Conservation (phyloP, 371 early-diverging fungal genomes). For the Circinella minor region DNA sequence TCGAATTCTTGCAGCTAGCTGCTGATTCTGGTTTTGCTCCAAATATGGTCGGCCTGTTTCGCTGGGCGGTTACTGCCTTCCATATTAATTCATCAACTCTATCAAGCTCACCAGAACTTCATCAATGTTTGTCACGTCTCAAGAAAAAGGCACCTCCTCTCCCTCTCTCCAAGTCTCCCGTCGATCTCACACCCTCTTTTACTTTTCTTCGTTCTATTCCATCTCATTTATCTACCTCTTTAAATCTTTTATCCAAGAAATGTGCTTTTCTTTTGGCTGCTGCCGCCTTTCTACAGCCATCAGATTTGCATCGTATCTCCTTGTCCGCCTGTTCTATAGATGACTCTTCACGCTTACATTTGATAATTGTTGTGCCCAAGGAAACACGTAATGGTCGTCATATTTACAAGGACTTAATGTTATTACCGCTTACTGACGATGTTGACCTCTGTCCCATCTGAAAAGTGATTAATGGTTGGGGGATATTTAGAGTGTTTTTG, state of each 20-base stretch:
- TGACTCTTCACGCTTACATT: neutral
- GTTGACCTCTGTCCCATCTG: neutral
- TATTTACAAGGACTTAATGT: neutral
- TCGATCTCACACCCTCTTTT: conserved; percentile 6
- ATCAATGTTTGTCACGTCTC: neutral
- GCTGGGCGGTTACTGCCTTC: conserved; percentile 3
- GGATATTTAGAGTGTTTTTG: no score
- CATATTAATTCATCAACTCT: neutral
- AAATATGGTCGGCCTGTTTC: neutral
- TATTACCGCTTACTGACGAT: neutral
- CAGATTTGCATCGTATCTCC: conserved; percentile 6
- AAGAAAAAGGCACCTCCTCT: conserved; percentile 2
- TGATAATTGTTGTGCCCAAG: conserved; percentile 57
- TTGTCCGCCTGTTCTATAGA: neutral
- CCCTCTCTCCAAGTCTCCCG: neutral
- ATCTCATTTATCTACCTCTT: neutral
- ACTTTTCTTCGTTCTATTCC: neutral
- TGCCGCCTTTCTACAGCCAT: conserved; percentile 11
- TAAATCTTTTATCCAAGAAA: neutral
- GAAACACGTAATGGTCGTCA: neutral
- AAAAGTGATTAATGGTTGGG: no score
- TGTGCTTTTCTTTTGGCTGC: conserved; percentile 12
- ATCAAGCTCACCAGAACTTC: neutral
- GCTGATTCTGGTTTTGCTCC: neutral
- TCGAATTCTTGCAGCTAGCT: neutral